A percentile compares a stretch with the other conserved stretches of the same genome.
phyloP scores from a whole-genome alignment of 108 stramenopile genomes.

The Mayamaea pseudoterrestris region DNA sequence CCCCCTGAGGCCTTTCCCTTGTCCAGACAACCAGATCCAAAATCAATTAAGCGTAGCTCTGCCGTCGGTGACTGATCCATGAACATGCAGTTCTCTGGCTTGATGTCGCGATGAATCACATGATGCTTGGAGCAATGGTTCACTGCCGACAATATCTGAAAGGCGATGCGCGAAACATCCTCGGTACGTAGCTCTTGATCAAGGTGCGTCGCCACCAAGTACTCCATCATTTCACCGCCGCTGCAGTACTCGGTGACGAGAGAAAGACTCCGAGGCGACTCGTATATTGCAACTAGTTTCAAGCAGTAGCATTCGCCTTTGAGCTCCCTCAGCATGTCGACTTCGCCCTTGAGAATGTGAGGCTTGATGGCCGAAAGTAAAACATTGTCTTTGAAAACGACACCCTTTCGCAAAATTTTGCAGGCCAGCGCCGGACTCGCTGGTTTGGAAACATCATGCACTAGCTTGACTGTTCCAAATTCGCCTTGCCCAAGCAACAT shows the following conservation, averaged over 20 bases:
- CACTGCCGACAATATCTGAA: slow-evolving; percentile 60
- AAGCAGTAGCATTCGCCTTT: slow-evolving; percentile 41
- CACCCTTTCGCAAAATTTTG: slow-evolving; percentile 63
- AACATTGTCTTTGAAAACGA: slow-evolving; percentile 65
- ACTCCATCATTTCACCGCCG: slow-evolving; percentile 80
- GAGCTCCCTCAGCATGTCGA: slow-evolving; percentile 54
- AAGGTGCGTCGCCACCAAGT: slow-evolving; percentile 31
- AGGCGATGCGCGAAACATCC: slow-evolving; percentile 71
- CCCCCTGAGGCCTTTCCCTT: too few relatives aligned
- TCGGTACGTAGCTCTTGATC: slow-evolving; percentile 59
- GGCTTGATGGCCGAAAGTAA: slow-evolving; percentile 65
- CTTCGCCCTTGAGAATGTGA: slow-evolving; percentile 42
- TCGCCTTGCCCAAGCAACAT: slow-evolving; percentile 63
- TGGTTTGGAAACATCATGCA: slow-evolving; percentile 32
- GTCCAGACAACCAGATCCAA: slow-evolving; percentile 57
- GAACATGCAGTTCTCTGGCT: slow-evolving; percentile 56
- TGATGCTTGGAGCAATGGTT: slow-evolving; percentile 58
- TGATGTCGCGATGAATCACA: slow-evolving; percentile 54
- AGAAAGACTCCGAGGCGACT: slow-evolving; percentile 40
- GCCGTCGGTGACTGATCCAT: slow-evolving; percentile 21
- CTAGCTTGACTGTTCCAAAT: slow-evolving; percentile 71
- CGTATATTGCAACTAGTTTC: slow-evolving; percentile 44
- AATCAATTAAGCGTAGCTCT: slow-evolving; percentile 69
- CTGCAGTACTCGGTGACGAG: slow-evolving; percentile 66
- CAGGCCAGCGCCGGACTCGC: slow-evolving; percentile 33